Base-by-base conservation (phyloP, 148 eudicot genomes). In the Pouteria glomerata region DNA sequence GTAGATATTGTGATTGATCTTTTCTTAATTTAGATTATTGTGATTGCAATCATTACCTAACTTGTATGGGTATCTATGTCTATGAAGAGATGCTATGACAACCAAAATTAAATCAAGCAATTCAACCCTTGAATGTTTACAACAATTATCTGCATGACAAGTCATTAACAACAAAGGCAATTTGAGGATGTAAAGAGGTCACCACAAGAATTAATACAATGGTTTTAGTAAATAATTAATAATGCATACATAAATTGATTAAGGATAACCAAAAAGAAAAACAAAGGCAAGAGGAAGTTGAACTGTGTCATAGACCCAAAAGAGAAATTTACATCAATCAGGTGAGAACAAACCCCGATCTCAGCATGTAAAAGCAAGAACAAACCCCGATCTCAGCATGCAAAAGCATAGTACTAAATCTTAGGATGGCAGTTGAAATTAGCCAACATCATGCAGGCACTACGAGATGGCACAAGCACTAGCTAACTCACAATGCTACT, bases 141-240 rank as follows among this genome's bases (percentile, higher is more conserved):
- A n/a, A n/a, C n/a, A 23, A 55, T 57, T 37, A 68, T 51, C 44
- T 68, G 60, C 34, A 68, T 37, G 71, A 26, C 35, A 16, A 42
- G 34, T 41, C 41, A 41, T 15, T 35, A n/a, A 45, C 34, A 11
- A 71, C 19, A 18, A n/a, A 13, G 37, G 39, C 39, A 11, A 64
- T 57, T 73, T 37, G 61, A 39, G 41, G 48, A 53, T 12, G 1
- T 29, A 64, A 51, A 53, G 18, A 64, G 35, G 39, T 37, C 7
- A 41, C 50, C 21, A 19, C 33, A 29, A 18, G 14, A 55, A 14
- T 69, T 14, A 69, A 8, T 24, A 56, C 29, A 19, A 51, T 16
- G 57, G 27, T 48, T 57, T 30, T 47, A 57, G 70, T 30, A 7
- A 29, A 51, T 48, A 29, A 19, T 19, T 31, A 47, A 66, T 19